phyloP scores from a whole-genome alignment of 768 basidiomycete species.

The Trametes elegans region DNA sequence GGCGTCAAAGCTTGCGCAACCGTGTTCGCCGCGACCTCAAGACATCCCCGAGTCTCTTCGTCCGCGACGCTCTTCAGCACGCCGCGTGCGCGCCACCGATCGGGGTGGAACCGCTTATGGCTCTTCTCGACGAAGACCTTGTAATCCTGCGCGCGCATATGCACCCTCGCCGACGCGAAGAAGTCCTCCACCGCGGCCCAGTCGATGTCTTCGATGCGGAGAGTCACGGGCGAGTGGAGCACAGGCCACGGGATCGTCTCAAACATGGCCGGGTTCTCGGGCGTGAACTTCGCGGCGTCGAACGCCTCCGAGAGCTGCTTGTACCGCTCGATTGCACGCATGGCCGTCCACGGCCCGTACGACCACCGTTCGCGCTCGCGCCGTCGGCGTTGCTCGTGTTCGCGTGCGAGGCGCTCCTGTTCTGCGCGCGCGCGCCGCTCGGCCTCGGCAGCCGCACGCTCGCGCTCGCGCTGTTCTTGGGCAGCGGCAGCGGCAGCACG shows the following conservation, averaged over 20 bases:
- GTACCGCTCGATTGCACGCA: constrained; percentile 72
- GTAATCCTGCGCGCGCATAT: constrained; percentile 62
- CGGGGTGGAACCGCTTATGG: constrained; percentile 75
- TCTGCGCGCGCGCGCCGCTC: constrained; percentile 32
- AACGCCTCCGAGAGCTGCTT: constrained; percentile 58
- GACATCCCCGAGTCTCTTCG: constrained; percentile 52
- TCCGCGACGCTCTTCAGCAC: constrained; percentile 58
- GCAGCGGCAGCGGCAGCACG: constrained; percentile 18
- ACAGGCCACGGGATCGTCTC: constrained; percentile 78
- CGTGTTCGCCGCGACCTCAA: constrained; percentile 70
- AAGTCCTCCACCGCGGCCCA: constrained; percentile 73
- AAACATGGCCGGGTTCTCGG: constrained; percentile 51
- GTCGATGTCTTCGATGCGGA: constrained; percentile 64
- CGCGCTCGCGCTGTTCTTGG: constrained; percentile 24
- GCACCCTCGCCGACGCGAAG: constrained; percentile 50
- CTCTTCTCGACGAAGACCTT: constrained; percentile 65
- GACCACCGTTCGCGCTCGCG: constrained; percentile 52
- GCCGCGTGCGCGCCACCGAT: constrained; percentile 71
- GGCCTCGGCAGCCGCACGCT: constrained; percentile 28
- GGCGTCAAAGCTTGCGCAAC: constrained; percentile 75
- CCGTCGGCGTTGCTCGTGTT: constrained; percentile 43
- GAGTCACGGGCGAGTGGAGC: constrained; percentile 47
- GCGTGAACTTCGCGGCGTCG: constrained; percentile 56
- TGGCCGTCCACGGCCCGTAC: constrained; percentile 58
- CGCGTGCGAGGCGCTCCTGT: constrained; percentile 32